These are phyloP conservation scores for Tubosaeta sp. DNA, from an alignment of 768 basidiomycete genomes.

Conservation along the genomic window DNA sequence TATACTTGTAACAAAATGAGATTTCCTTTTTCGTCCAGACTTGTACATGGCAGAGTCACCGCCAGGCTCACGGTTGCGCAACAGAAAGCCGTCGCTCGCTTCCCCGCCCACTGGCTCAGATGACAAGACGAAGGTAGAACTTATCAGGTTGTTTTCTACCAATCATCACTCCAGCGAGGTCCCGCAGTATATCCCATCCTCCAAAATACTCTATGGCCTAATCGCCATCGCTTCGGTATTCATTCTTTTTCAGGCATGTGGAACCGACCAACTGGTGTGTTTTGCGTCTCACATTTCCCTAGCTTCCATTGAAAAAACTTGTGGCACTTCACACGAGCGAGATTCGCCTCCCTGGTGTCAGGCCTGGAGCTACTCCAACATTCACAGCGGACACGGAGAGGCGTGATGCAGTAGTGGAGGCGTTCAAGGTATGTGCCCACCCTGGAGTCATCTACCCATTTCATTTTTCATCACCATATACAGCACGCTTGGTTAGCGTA, in stretches of 20 bases:
- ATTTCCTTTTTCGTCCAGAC: slow-evolving; percentile 14
- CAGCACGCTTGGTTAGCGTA: slow-evolving; percentile 88
- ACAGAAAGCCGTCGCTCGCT: slow-evolving; percentile 16
- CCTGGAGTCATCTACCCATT: background rate
- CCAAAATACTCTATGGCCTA: slow-evolving; percentile 9
- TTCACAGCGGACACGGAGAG: slow-evolving; percentile 56
- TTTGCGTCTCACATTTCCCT: background rate
- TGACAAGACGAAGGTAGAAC: slow-evolving; percentile 6
- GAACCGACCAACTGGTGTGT: background rate
- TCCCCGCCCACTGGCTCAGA: background rate
- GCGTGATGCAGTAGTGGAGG: slow-evolving; percentile 67
- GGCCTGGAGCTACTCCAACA: slow-evolving; percentile 10
- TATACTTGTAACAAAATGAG: too few relatives aligned
- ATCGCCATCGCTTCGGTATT: slow-evolving; percentile 7
- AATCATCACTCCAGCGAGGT: slow-evolving; percentile 5
- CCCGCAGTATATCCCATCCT: background rate
- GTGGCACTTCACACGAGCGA: slow-evolving; percentile 1
- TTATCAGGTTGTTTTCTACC: background rate
- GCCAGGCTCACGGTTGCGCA: slow-evolving; percentile 16
- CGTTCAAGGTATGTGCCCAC: slow-evolving; percentile 62
- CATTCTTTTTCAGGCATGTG: slow-evolving; percentile 20
- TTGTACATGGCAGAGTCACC: slow-evolving; percentile 3
- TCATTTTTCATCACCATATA: slow-evolving; percentile 12
- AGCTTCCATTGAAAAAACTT: slow-evolving; percentile 18
- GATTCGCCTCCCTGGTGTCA: slow-evolving; percentile 18